phyloP scores from a whole-genome alignment of 2,329 filamentous ascomycete genomes.

The Scleromitrula shiraiana region DNA sequence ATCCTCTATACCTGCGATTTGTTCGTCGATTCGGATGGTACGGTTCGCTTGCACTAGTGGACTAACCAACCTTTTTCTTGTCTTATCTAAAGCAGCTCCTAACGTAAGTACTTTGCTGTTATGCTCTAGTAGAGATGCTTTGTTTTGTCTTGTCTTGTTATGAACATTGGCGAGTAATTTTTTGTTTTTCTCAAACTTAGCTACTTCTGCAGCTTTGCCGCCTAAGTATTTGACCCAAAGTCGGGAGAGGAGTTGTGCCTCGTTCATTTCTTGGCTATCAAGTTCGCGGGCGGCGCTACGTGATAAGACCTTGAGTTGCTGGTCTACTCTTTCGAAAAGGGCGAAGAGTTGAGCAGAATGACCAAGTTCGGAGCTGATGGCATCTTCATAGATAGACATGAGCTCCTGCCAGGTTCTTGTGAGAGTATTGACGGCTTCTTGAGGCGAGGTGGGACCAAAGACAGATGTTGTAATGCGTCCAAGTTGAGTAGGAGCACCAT shows the following conservation, averaged over 20 bases:
- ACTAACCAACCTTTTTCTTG: conserved; percentile 74
- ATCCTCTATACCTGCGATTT: conserved; percentile 74
- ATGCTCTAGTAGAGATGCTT: conserved; percentile 77
- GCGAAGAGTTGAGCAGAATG: conserved; percentile 74
- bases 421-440: conserved; percentile 71
- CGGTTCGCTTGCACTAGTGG: conserved; percentile 68
- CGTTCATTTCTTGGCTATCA: conserved; percentile 68
- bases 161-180: conserved; percentile 70
- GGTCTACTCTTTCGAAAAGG: conserved; percentile 87
- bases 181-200: conserved; percentile 88
- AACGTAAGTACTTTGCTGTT: conserved; percentile 76
- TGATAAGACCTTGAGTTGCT: conserved; percentile 81
- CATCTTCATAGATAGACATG: conserved; percentile 77
- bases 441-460: conserved; percentile 72
- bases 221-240: conserved; percentile 84
- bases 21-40: conserved; percentile 70
- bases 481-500: conserved; percentile 55
- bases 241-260: conserved; percentile 72
- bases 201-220: conserved; percentile 62
- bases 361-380: conserved; percentile 75
- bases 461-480: conserved; percentile 62
- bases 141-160: conserved; percentile 78
- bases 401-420: conserved; percentile 87
- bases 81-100: conserved; percentile 78
- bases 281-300: conserved; percentile 79